These are phyloP conservation scores for Fraxinus latifolia DNA, from an alignment of 305 asterid genomes.

Conservation along the genomic window DNA sequence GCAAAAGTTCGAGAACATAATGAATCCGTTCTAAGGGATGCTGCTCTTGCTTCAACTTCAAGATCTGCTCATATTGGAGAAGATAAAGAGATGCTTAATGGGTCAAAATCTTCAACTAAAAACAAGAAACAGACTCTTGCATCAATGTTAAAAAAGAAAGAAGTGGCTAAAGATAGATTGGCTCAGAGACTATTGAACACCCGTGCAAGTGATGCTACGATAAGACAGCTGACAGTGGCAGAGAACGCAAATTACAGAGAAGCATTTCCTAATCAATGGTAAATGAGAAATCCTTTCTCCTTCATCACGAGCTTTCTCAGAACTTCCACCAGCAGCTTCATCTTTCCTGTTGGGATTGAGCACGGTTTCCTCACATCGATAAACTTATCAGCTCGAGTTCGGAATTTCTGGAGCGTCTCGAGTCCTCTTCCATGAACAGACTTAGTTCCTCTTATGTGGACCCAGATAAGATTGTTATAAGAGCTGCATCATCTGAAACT, in stretches of 20 bases:
- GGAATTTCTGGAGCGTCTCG: neutral
- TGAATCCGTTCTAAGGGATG: constrained; percentile 62
- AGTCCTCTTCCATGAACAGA: neutral
- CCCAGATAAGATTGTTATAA: neutral
- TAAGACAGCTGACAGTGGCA: constrained; percentile 42
- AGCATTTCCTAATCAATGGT: constrained; percentile 89
- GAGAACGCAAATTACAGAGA: constrained; percentile 65
- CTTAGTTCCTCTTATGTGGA: neutral
- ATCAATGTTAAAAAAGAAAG: constrained; percentile 81
- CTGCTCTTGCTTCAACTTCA: constrained; percentile 77
- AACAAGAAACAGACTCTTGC: constrained; percentile 64
- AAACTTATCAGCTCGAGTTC: neutral
- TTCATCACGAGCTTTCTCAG: neutral
- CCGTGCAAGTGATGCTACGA: constrained; percentile 49
- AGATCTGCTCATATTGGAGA: constrained; percentile 60
- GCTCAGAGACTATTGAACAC: constrained; percentile 53
- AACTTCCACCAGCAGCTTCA: neutral
- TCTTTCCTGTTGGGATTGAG: neutral
- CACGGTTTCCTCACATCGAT: neutral
- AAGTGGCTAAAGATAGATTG: constrained; percentile 63
- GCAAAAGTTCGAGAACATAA: constrained; percentile 78
- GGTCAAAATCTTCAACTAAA: constrained; percentile 31
- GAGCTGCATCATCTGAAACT: neutral
- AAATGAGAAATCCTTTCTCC: constrained; percentile 24
- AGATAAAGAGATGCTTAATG: constrained; percentile 30